Evolutionary conservation across 345 rosid genomes (phyloP).

Genomic region (Bruguiera sexangula): DNA sequence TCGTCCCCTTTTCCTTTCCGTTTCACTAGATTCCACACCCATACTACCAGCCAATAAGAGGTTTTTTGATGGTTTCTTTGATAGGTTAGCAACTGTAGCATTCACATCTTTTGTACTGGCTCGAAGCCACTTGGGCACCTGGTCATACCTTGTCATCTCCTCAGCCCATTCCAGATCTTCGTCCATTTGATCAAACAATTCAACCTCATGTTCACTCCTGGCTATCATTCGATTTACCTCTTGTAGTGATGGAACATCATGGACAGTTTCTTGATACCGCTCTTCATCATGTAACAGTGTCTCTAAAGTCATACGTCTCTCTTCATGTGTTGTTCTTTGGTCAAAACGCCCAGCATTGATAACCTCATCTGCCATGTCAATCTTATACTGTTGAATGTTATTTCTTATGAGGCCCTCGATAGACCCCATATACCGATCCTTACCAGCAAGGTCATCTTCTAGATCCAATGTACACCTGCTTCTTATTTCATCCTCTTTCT

Average conservation of each 20-base stretch:
- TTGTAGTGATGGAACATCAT: slow-evolving; percentile 95
- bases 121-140: slow-evolving; percentile 99
- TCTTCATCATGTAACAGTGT: slow-evolving; percentile 96
- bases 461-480: slow-evolving; percentile 77
- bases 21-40: slow-evolving; percentile 51
- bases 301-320: slow-evolving; percentile 95
- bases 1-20: slow-evolving; percentile 84
- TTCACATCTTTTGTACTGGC: slow-evolving; percentile 81
- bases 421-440: slow-evolving; percentile 96
- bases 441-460: slow-evolving; percentile 97
- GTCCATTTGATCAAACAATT: slow-evolving; percentile 99
- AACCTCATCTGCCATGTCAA: slow-evolving; percentile 99
- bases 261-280: slow-evolving; percentile 97
- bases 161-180: slow-evolving; percentile 91
- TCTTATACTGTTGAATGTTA: slow-evolving; percentile 98
- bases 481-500: slow-evolving; percentile 89
- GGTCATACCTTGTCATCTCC: slow-evolving; percentile 89
- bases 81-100: slow-evolving; percentile 57
- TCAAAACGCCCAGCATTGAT: slow-evolving; percentile 99
- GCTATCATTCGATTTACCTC: slow-evolving; percentile 98
- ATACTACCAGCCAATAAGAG: slow-evolving; percentile 46
- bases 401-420: slow-evolving; percentile 98
- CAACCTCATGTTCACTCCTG: slow-evolving; percentile 91
- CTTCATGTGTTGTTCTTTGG: slow-evolving; percentile 99
- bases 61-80: slow-evolving; percentile 84